phyloP scores from a whole-genome alignment of 805 yeast species.

The Candida namnaoensis region DNA sequence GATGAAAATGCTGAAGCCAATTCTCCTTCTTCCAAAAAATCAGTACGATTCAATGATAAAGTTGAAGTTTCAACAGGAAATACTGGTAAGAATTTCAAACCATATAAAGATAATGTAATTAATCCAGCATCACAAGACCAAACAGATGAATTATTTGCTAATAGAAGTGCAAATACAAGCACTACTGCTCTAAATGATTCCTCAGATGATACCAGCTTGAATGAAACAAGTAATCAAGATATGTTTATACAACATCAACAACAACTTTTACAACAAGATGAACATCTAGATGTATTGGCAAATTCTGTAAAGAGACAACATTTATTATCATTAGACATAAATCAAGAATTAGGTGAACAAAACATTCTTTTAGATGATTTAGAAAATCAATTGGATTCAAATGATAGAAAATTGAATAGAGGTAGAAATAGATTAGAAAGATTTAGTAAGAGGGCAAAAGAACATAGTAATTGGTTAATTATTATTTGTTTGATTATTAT shows the following conservation, averaged over 20 bases:
- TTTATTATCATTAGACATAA: conserved; percentile 35
- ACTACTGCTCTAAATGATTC: background rate
- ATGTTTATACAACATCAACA: conserved; percentile 36
- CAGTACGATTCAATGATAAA: conserved; percentile 19
- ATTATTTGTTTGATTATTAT: conserved; percentile 35
- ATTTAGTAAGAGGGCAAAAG: conserved; percentile 32
- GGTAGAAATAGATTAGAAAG: conserved; percentile 31
- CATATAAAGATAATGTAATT: conserved; percentile 12
- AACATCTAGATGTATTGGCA: conserved; percentile 29
- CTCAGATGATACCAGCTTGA: background rate
- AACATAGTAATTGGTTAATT: conserved; percentile 41
- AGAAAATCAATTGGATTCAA: conserved; percentile 34
- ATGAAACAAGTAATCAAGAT: conserved; percentile 21
- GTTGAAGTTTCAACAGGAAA: conserved; percentile 6
- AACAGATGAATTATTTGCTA: conserved; percentile 12
- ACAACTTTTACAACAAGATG: conserved; percentile 37
- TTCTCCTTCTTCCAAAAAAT: conserved; percentile 8
- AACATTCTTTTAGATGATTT: conserved; percentile 39
- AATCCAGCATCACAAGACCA: conserved; percentile 3
- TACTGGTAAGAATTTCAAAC: conserved; percentile 3
- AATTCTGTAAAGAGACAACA: conserved; percentile 34
- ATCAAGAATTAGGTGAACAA: conserved; percentile 39
- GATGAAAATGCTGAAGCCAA: background rate
- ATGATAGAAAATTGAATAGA: conserved; percentile 29
- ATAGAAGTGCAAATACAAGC: conserved; percentile 2